These are phyloP conservation scores for Fusarium humuli DNA, from an alignment of 2,329 filamentous ascomycete genomes.

Conservation along the genomic window DNA sequence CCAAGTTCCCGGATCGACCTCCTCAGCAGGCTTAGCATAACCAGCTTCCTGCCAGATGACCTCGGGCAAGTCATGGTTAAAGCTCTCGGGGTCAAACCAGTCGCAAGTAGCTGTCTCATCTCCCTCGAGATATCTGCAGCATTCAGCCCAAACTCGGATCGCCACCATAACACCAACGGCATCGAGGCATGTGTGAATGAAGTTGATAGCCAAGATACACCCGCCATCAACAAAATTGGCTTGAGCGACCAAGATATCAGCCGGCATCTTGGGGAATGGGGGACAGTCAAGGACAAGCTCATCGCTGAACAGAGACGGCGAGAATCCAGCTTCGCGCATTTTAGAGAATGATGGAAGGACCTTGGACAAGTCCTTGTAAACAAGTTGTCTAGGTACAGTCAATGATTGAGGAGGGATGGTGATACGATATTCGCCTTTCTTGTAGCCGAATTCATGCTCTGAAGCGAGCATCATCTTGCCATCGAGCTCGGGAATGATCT, in stretches of 20 bases:
- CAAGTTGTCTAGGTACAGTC: not conserved
- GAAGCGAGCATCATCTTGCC: conserved; percentile 17
- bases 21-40: not conserved
- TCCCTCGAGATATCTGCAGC: not conserved
- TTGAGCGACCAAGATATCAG: conserved; percentile 5
- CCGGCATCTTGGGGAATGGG: not conserved
- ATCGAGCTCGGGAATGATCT: conserved; percentile 9
- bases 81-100: conserved; percentile 7
- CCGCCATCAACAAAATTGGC: conserved; percentile 6
- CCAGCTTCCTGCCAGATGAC: conserved; percentile 5
- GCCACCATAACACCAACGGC: conserved; percentile 5
- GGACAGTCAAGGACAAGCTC: not conserved
- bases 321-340: conserved; percentile 4
- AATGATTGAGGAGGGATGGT: not conserved
- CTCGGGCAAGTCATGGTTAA: conserved; percentile 9
- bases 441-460: conserved; percentile 6
- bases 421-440: conserved; percentile 8
- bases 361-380: conserved; percentile 2
- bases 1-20: not conserved
- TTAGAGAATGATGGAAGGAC: not conserved
- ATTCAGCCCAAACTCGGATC: conserved; percentile 1
- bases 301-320: conserved; percentile 5
- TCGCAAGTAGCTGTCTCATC: conserved; percentile 1
- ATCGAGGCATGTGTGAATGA: conserved; percentile 11
- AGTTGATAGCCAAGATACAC: conserved; percentile 1